Base-by-base conservation (phyloP, 495 filamentous ascomycete genomes). In the Penicillium malachiteum region DNA sequence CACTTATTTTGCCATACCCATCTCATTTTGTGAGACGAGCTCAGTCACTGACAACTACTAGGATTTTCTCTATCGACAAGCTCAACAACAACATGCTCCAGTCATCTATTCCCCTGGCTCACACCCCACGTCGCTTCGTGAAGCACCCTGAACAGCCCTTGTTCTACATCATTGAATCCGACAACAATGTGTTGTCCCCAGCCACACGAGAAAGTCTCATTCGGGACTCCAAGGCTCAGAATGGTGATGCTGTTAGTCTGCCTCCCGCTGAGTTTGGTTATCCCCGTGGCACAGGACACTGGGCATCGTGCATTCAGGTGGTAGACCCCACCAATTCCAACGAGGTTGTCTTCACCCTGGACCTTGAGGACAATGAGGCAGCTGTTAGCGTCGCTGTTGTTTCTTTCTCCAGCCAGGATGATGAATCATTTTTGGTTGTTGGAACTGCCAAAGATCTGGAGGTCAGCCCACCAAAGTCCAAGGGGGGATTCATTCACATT, bases 271-370 rank as follows among this genome's bases (percentile, higher is more conserved):
- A 96, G 3, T 96, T 97, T 68, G 95, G 95, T 0, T 90, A 96
- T 64, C 89, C 94, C 40, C 83, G 86, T 32, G 91, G 81, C 9
- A 80, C 78, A 60, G 87, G 90, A 12, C 87, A 95, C 58, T 99
- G 95, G 95, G 91, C 95, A 26, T 96, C 91, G 16, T 96, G 92
- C 66, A 90, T 99, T 56, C 88, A 89, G 61, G 79, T 97, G 12
- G 78, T 97, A 16, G 95, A 98, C 61, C 93, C 95, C 0, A 52
- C 93, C 13, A 78, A 76, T 40, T 81, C 89, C 35, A 90, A 93
- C 60, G 73, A 76, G 1, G 85, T 91, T 5, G 72, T 96, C 8
- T 82, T 85, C 52, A 86, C 81, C 8, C 81, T 97, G 35, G 88
- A 97, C 43, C 72, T 99, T 0, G 86, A 86, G 17, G 87, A 92